Conservation (phyloP, 306 rosid genomes). For the Fragaria vesca region DNA sequence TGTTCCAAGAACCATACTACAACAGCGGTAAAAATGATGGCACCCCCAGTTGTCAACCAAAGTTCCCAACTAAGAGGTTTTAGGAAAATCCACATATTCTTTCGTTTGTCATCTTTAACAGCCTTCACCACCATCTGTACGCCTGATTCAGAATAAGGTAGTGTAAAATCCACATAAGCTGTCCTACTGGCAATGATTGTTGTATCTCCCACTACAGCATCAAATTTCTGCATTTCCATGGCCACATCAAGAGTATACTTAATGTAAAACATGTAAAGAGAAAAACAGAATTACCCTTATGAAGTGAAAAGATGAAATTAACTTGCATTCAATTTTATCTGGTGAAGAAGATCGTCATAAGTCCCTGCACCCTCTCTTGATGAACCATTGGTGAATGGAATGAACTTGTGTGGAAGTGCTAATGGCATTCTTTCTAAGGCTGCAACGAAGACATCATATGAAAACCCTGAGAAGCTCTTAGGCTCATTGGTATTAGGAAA, state of each 20-base stretch:
- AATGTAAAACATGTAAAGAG: neutral
- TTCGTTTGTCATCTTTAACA: slow-evolving; percentile 14
- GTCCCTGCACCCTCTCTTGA: slow-evolving; percentile 16
- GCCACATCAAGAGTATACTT: neutral
- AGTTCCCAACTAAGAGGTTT: slow-evolving; percentile 43
- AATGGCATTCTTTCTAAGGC: slow-evolving; percentile 33
- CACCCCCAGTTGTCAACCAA: slow-evolving; percentile 34
- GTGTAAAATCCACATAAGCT: slow-evolving; percentile 35
- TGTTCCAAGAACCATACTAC: slow-evolving; percentile 39
- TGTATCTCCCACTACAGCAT: slow-evolving; percentile 44
- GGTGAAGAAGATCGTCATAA: slow-evolving; percentile 27
- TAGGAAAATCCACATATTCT: slow-evolving; percentile 43
- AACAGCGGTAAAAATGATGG: slow-evolving; percentile 27
- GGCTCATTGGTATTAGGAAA: slow-evolving; percentile 6
- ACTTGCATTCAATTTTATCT: slow-evolving; percentile 24
- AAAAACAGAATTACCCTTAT: neutral
- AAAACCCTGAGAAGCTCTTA: slow-evolving; percentile 31
- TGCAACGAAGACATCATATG: slow-evolving; percentile 29
- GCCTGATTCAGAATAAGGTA: slow-evolving; percentile 42
- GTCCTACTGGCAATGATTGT: slow-evolving; percentile 37
- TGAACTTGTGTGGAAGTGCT: slow-evolving; percentile 24
- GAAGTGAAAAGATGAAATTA: neutral
- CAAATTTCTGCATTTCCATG: slow-evolving; percentile 20
- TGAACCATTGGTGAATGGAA: slow-evolving; percentile 10
- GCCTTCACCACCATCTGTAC: slow-evolving; percentile 38